Base-by-base conservation (phyloP, 2,329 filamentous ascomycete species). In the Epichloe gansuensis region DNA sequence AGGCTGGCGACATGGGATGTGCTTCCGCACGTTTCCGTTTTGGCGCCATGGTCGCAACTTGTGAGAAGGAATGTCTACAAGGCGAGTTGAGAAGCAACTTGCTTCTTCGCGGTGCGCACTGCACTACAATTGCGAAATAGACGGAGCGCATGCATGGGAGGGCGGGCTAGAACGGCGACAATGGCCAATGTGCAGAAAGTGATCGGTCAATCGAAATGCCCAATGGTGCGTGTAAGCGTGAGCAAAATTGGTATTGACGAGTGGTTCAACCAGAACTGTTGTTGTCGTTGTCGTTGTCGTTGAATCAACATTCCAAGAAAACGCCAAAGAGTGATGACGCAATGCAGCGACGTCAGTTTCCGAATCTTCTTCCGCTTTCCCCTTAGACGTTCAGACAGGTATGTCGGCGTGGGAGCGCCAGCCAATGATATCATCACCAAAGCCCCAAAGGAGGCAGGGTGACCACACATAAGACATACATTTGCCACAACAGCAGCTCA, bases 21-120 rank as follows among this genome's bases (percentile, higher is more conserved):
- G 54, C 51, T 5, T 51, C 59, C 8, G 42, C 49, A 51, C 64
- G 67, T 56, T 70, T 72, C 47, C 71, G 65, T 56, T 73, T 74
- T 4, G 63, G 41, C 2, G 61, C 61, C 71, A 73, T 74, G 11
- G 35, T 52, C 25, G 39, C 23, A 38, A 45, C 40, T 15, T 40
- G 38, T 38, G 43, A 52, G 12, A 36, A 13, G 11, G 23, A 44
- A 17, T n/a, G 13, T 7, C 21, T 45, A 9, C 49, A 8, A 13
- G 13, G 5, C 9, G 35, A 11, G 41, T 31, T 3, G 21, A 44
- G 6, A 31, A 45, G 41, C 6, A 39, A 11, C 11, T 9, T 13
- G 31, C 45, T 43, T 12, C 46, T 25, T 49, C 7, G 51, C 31
- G 27, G 15, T 50, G 39, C 23, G 31, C 44, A 40, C 35, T 23